Base-by-base conservation (phyloP, 768 basidiomycete genomes). In the Mycena chlorophos region DNA sequence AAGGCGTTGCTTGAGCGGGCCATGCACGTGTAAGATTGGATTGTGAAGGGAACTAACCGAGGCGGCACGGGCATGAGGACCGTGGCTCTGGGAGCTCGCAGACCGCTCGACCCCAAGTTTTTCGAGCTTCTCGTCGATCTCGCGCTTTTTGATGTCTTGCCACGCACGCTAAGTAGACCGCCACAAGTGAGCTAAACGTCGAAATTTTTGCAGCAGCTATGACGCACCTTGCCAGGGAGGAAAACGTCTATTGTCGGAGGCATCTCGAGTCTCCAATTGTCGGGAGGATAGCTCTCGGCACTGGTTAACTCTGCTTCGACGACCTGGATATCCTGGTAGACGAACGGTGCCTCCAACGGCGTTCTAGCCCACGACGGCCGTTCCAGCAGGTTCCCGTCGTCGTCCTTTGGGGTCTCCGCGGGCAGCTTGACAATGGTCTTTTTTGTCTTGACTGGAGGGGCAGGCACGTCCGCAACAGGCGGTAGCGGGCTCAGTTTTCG, bases 101-200 rank as follows among this genome's bases (percentile, higher is more conserved):
- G 84, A 83, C 59, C 80, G 82, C 68, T 91, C 90, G 2, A 94
- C 85, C 22, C 91, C 91, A 38, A 94, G 73, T 61, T 80, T 86
- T 70, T 89, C 84, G 28, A 94, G 73, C 72, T 90, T 93, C 68
- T 87, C 85, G 66, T 94, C 91, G 16, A 94, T 89, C 45, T 80
- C 82, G 55, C 74, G 78, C 62, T 85, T 82, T 69, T 83, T 88
- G 56, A 91, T 76, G 1, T 73, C 73, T 46, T 90, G 86, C 91
- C 91, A 93, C 34, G 88, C 82, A 56, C 73, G 68, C 91, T 94
- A 53, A 62, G 38, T n/a, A n/a, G n/a, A n/a, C n/a, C n/a, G n/a
- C n/a, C n/a, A 40, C 56, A 29, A 23, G 38, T 63, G 37, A 57
- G 25, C 52, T 49, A 38, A 28, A 43, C 40, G 54, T 53, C 48